A percentile compares a stretch with the other conserved stretches of the same genome.
Conservation (phyloP, 768 basidiomycete genomes). For the Tylopilus sp. region DNA sequence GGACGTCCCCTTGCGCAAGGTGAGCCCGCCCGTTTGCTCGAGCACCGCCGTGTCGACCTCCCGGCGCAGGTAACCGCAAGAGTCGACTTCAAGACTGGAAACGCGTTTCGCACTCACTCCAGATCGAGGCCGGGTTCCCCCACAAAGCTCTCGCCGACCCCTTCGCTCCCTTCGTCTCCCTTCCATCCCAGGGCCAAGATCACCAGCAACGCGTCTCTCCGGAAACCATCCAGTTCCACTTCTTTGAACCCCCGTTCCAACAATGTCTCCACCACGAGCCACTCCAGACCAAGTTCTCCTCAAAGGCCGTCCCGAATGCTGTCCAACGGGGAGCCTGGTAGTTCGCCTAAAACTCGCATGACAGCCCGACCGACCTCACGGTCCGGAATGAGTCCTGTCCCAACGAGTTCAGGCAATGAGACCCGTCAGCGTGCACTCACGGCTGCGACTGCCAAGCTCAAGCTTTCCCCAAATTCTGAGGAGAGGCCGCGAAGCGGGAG, state of each 20-base stretch:
- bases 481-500: conserved; percentile 34
- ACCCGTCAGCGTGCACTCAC: conserved; percentile 33
- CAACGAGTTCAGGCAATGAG: conserved; percentile 16
- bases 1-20: conserved; percentile 46
- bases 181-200: conserved; percentile 59
- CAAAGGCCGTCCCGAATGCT: conserved; percentile 36
- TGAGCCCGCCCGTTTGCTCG: conserved; percentile 19
- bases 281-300: conserved; percentile 42
- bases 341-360: conserved; percentile 26
- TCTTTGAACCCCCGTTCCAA: conserved; percentile 16
- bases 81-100: conserved; percentile 39
- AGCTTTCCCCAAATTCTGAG: conserved; percentile 27
- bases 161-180: conserved; percentile 26
- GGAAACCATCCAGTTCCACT: conserved; percentile 25
- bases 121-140: conserved; percentile 51
- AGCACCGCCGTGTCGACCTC: conserved; percentile 12
- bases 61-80: conserved; percentile 50
- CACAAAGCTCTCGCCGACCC: conserved; percentile 33
- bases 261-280: conserved; percentile 36
- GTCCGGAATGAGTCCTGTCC: conserved; percentile 5
- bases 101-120: conserved; percentile 28
- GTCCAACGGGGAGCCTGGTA: conserved; percentile 29
- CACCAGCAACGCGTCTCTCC: conserved; percentile 48
- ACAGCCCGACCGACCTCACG: conserved; percentile 32
- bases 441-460: conserved; percentile 20